Base-by-base conservation (phyloP, 1,284 basidiomycete species). In the Pholiota adiposa region DNA sequence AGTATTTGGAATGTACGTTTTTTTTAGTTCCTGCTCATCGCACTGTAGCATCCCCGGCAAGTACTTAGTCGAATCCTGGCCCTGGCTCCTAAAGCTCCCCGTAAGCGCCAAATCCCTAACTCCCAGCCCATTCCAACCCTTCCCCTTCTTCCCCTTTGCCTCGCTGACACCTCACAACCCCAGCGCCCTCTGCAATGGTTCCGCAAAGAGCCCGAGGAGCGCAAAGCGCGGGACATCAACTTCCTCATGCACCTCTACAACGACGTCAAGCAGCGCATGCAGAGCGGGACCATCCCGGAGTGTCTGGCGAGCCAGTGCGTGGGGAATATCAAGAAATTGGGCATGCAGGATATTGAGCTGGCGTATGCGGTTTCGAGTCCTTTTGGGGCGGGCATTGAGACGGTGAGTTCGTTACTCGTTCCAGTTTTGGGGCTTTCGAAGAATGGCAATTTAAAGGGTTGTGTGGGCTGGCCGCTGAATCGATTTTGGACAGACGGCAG, bases 21-120 rank as follows among this genome's bases (percentile, higher is more conserved):
- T 16, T 11, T 3, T 11, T 27, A 18, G 6, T 11, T 0, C 43
- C 27, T 4, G 27, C 11, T 2, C 5, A 23, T 46, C 11, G 9
- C 12, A 2, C 7, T 3, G 14, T n/a, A 84, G 81, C 61, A 83
- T 84, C 56, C 82, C 82, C 1, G 82, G 82, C 38, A 83, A 83
- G 67, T 83, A 82, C 59, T 64, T 82, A 4, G 82, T 83, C 12
- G 82, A 84, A 67, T 76, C 79, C 4, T 76, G 78, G 71, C 81
- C 82, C 0, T 80, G 80, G 74, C 73, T 83, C 0, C 70, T 83
- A 12, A 79, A 79, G 59, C 72, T 83, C 6, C 83, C 82, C 6
- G 74, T 75, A 65, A 63, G 62, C 33, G 56, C 62, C 25, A 27
- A 21, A 16, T 14, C 9, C 18, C 2, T 21, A 23, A n/a, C 31